Base-by-base conservation (phyloP, 1,284 basidiomycete species). In the Cutaneotrichosporon mucoides region DNA sequence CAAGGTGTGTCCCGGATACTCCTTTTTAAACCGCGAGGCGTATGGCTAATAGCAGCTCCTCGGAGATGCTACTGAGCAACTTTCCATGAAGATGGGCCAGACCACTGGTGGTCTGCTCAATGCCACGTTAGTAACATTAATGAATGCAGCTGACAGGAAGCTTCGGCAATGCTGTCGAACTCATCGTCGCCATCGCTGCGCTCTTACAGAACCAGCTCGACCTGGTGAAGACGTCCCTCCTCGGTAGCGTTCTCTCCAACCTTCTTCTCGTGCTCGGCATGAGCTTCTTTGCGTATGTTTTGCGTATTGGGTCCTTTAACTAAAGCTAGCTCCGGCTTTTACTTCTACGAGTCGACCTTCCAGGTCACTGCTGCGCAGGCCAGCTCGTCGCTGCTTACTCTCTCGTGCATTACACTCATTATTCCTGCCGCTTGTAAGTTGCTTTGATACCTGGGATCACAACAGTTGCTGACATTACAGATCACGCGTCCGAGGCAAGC, bases 171-270 rank as follows among this genome's bases (percentile, higher is more conserved):
- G 80, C 80, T 16, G 80, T 82, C 52, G 81, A 82, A 73, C 88
- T 93, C 54, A 92, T 94, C 66, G 90, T 93, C 44, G 89, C 88
- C 24, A 81, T 96, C 63, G 89, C 89, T 46, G 93, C 92, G 6
- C 81, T 64, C 94, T 24, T 71, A 87, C 42, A 89, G 91, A 81
- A 86, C 89, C 82, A 95, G 78, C 80, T 93, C 13, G 84, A 87
- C 44, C 88, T 95, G 63, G 91, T 95, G 4, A 90, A 94, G 77
- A 90, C 88, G 16, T 92, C 90, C 38, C 72, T 80, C 57, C 68
- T 80, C 11, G 79, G 79, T 15, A 73, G 70, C 53, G 89, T 95
- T 56, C 78, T 95, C 35, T 92, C 89, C n/a, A 95, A 95, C 76
- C 82, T 92, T 55, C 83, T 94, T 5, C 82, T 94, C 37, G 92